phyloP scores from a whole-genome alignment of 2,329 filamentous ascomycete species.

The Aspergillus costaricaensis region DNA sequence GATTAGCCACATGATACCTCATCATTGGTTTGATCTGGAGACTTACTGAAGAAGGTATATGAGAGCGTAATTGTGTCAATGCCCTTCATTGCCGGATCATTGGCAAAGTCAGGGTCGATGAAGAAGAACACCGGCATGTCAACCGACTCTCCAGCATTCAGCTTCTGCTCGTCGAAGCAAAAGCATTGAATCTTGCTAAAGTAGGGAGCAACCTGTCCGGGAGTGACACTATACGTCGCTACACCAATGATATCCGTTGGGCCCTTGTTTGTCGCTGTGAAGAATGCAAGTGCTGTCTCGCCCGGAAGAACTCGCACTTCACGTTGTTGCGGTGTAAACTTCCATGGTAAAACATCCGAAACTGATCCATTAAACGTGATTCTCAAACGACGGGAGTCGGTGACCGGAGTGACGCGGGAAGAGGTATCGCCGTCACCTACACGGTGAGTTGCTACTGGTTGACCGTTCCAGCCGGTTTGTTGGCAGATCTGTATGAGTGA shows the following conservation, averaged over 20 bases:
- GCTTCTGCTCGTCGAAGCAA: constrained; percentile 94
- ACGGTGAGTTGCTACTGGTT: constrained; percentile 79
- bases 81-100: constrained; percentile 87
- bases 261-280: constrained; percentile 90
- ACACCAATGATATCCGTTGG: constrained; percentile 95
- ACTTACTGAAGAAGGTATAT: constrained; percentile 97
- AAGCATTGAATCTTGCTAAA: constrained; percentile 99
- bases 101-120: constrained; percentile 91
- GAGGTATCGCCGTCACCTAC: constrained; percentile 70
- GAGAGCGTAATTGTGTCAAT: constrained; percentile 94
- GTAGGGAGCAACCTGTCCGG: constrained; percentile 91
- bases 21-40: background rate
- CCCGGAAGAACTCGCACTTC: constrained; percentile 94
- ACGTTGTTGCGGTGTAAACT: constrained; percentile 93
- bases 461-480: constrained; percentile 77
- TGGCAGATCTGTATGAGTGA: constrained; percentile 47
- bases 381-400: constrained; percentile 77
- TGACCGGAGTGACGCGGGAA: constrained; percentile 76
- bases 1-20: constrained; percentile 30
- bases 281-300: constrained; percentile 95
- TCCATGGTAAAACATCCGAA: constrained; percentile 94
- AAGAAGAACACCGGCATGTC: constrained; percentile 99
- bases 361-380: constrained; percentile 97
- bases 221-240: constrained; percentile 95
- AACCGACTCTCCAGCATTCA: constrained; percentile 93